A percentile compares a stretch with the other conserved stretches of the same genome.
These are phyloP conservation scores for Myxozyma geophila DNA, from an alignment of 805 yeast genomes.

Conservation along the genomic window DNA sequence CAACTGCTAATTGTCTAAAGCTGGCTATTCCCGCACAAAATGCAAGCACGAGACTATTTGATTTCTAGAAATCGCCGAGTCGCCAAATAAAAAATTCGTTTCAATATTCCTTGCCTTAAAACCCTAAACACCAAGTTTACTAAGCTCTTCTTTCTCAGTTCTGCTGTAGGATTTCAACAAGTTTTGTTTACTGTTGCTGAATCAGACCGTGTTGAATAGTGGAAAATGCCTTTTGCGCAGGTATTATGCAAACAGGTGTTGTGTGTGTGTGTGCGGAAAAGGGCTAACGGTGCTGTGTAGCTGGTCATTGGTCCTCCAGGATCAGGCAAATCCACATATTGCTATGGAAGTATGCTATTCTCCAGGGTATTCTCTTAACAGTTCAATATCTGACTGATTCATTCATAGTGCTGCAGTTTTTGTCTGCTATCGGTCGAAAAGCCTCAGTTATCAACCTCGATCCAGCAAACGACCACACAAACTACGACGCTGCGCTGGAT, in stretches of 20 bases:
- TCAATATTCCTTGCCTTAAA: no score
- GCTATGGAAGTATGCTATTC: conserved; percentile 62
- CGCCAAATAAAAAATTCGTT: no score
- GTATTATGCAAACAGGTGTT: conserved; percentile 4
- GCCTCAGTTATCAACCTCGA: conserved; percentile 85
- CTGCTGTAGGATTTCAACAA: no score
- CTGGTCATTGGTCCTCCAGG: conserved; percentile 98
- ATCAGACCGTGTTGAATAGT: not conserved
- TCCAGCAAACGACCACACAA: conserved; percentile 80
- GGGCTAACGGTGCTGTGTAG: conserved; percentile 61
- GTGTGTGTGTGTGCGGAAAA: not conserved
- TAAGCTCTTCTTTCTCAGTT: no score
- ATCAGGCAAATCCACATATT: conserved; percentile 93
- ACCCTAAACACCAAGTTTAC: no score
- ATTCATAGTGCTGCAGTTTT: conserved; percentile 69
- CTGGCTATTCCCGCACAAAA: no score
- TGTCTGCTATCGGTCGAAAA: conserved; percentile 91
- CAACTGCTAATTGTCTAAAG: no score
- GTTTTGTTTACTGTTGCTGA: not conserved
- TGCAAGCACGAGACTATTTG: no score
- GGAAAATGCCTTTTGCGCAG: conserved; percentile 36
- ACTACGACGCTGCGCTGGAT: conserved; percentile 76
- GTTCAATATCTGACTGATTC: not conserved
- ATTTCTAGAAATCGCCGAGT: no score
- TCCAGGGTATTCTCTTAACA: not conserved